Evolutionary conservation across 2,329 filamentous ascomycete species (phyloP).

Genomic region (Eutypella sp.): DNA sequence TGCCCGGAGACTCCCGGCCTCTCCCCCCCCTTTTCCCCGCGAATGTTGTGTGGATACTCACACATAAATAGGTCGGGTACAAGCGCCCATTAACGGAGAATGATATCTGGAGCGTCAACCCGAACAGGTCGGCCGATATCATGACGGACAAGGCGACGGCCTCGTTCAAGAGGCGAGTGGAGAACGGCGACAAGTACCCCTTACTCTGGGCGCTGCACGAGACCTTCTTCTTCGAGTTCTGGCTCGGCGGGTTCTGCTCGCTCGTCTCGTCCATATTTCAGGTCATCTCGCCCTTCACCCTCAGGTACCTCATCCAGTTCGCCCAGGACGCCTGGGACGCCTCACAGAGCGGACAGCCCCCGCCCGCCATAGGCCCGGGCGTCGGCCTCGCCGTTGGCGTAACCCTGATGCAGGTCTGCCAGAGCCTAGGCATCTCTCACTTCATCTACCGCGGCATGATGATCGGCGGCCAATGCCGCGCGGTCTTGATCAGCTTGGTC

Average conservation of each 20-base stretch:
- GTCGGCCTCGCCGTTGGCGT: constrained; percentile 82
- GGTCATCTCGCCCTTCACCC: constrained; percentile 77
- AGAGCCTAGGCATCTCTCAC: constrained; percentile 79
- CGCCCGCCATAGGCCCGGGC: constrained; percentile 68
- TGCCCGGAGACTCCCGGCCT: too few species aligned
- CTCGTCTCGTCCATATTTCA: constrained; percentile 69
- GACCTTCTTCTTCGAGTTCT: constrained; percentile 79
- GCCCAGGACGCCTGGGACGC: constrained; percentile 74
- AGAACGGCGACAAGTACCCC: constrained; percentile 65
- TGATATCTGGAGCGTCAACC: constrained; percentile 88
- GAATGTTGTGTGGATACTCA: background rate
- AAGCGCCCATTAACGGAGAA: constrained; percentile 74
- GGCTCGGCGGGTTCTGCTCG: constrained; percentile 74
- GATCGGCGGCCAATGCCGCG: constrained; percentile 77
- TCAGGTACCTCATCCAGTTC: constrained; percentile 83
- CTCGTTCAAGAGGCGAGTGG: constrained; percentile 64
- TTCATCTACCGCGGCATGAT: constrained; percentile 93
- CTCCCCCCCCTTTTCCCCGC: too few species aligned
- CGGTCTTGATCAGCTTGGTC: constrained; percentile 76
- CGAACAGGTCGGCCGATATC: constrained; percentile 65
- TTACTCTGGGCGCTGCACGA: constrained; percentile 80
- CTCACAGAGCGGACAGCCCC: constrained; percentile 39
- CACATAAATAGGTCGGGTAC: constrained; percentile 63
- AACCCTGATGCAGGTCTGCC: constrained; percentile 76
- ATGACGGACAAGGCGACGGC: constrained; percentile 62